Base-by-base conservation (phyloP, 352 stramenopile species). In the Globisporangium alternatum region DNA sequence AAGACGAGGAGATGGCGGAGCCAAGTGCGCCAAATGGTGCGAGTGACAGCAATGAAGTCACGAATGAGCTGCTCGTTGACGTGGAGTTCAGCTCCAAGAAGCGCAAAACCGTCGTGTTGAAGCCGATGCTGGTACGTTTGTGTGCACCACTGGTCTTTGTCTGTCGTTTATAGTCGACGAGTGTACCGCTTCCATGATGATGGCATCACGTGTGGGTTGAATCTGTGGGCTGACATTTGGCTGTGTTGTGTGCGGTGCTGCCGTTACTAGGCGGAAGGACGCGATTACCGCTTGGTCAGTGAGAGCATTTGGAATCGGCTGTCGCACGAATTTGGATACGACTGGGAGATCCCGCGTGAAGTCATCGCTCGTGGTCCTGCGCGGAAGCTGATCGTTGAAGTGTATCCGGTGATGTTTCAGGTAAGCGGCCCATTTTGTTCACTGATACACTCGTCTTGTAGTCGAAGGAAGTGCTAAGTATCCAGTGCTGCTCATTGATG, bases 341-440 rank as follows among this genome's bases (percentile, higher is more conserved):
- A 93, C 62, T 93, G 82, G 76, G 80, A 83, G 66, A 92, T 96
- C 56, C 13, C 75, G 3, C 75, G 87, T 30, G 67, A 72, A 15
- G 85, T 96, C 1, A 67, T 94, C 25, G 56, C 74, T 10, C 73
- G 72, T 31, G 80, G 77, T 19, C 72, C 70, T 1, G 56, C 64
- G 15, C 68, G 64, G 48, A 72, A 76, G 64, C 69, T 77, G n/a
- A 35, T 80, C 33, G 79, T 95, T 15, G 81, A 93, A 43, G 68
- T 94, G 4, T 88, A 96, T 62, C 85, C 82, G 4, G 65, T 86
- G 19, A 59, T 81, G 43, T 93, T 92, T 45, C 78, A 92, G 78
- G 81, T 70, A 43, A 28, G 19, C 12, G 6, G 17, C 37, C 5
- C 15, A 28, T 25, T 28, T 41, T 43, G 8, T 13, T 19, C 17